phyloP scores from a whole-genome alignment of 1,139 yeast species.

The Yamadazyma buinensis region DNA sequence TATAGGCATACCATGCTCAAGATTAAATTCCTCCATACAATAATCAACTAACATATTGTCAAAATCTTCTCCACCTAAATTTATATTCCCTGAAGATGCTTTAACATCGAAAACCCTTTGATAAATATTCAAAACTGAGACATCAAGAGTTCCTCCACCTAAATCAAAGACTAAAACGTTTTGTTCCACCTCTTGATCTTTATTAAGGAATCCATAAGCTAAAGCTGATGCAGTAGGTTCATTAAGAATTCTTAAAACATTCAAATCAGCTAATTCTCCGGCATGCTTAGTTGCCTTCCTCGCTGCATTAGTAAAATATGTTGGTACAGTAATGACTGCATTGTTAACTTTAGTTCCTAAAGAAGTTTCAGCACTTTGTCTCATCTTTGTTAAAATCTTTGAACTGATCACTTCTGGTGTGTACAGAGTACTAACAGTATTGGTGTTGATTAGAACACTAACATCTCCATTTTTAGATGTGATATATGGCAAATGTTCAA shows the following conservation, averaged over 20 bases:
- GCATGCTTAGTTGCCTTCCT: conserved; percentile 62
- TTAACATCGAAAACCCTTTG: conserved; percentile 95
- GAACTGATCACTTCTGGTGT: conserved; percentile 67
- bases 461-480: conserved; percentile 57
- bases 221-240: conserved; percentile 63
- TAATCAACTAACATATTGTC: conserved; percentile 31
- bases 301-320: conserved; percentile 57
- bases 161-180: conserved; percentile 88
- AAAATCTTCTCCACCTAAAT: conserved; percentile 87
- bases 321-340: conserved; percentile 71
- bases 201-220: conserved; percentile 62
- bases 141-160: conserved; percentile 99
- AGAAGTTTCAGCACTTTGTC: conserved; percentile 59
- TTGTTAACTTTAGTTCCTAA: conserved; percentile 58
- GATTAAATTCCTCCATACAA: conserved; percentile 33
- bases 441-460: conserved; percentile 55
- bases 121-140: conserved; percentile 84
- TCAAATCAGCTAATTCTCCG: conserved; percentile 55
- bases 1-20: conserved; percentile 34
- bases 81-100: conserved; percentile 98
- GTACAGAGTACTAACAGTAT: conserved; percentile 61
- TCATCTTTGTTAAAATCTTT: conserved; percentile 62
- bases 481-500: conserved; percentile 63
- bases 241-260: conserved; percentile 53
- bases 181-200: conserved; percentile 67